Conservation (phyloP, 176 grass and related monocot species). For the Raddia distichophylla region DNA sequence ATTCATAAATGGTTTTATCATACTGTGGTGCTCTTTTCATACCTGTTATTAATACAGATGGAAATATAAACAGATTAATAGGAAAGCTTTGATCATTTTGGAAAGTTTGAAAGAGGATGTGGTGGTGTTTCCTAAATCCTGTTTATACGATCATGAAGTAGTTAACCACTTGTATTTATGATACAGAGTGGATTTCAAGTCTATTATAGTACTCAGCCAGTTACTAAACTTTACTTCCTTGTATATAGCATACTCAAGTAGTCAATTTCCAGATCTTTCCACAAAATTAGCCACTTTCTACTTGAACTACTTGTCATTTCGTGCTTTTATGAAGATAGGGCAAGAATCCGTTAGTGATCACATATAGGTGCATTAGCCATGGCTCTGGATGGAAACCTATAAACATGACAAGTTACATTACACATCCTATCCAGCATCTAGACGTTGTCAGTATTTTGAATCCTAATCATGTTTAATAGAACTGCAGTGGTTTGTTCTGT, state of each 20-base stretch:
- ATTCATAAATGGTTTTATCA: neutral
- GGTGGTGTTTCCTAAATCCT: neutral
- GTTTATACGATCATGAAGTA: neutral
- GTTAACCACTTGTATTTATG: neutral
- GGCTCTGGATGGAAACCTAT: neutral
- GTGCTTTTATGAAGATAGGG: neutral
- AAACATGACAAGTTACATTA: neutral
- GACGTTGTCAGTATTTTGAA: slow-evolving; percentile 12
- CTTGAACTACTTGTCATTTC: neutral
- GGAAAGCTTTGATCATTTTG: neutral
- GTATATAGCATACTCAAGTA: neutral
- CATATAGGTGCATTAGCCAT: neutral
- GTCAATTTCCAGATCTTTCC: neutral
- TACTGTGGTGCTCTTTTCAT: neutral
- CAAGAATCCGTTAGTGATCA: neutral
- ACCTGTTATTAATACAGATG: neutral
- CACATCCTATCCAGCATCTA: neutral
- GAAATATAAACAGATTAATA: neutral
- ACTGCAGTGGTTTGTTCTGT: slow-evolving; percentile 10
- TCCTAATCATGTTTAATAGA: slow-evolving; percentile 31
- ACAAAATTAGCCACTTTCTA: slow-evolving; percentile 4
- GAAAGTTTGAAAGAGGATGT: slow-evolving; percentile 18
- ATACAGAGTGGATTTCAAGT: neutral
- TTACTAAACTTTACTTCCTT: slow-evolving; percentile 4
- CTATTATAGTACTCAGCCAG: neutral